phyloP scores from a whole-genome alignment of 768 basidiomycete genomes.

The Pleurotus cornucopiae region DNA sequence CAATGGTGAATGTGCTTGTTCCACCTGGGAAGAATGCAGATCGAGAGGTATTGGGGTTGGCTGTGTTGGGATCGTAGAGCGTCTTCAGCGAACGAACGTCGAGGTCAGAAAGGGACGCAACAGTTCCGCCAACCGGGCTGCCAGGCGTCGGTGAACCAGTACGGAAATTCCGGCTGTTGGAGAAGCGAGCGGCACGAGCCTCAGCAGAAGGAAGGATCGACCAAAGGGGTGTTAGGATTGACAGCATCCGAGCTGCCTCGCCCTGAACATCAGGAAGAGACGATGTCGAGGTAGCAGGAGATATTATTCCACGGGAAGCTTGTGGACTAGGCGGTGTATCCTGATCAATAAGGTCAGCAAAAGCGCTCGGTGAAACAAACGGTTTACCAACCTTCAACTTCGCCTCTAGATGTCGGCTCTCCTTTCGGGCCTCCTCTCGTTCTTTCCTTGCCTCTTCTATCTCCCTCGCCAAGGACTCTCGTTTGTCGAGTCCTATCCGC shows the following conservation, averaged over 20 bases:
- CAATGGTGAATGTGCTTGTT: slow-evolving; percentile 39
- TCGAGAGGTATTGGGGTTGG: slow-evolving; percentile 18
- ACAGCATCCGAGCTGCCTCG: slow-evolving; percentile 53
- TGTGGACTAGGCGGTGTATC: slow-evolving; percentile 11
- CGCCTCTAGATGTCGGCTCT: slow-evolving; percentile 32
- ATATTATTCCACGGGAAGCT: slow-evolving; percentile 9
- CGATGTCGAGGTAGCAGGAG: slow-evolving; percentile 15
- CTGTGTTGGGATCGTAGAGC: slow-evolving; percentile 49
- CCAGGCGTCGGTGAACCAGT: slow-evolving; percentile 41
- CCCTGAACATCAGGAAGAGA: slow-evolving; percentile 16
- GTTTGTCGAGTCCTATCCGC: slow-evolving; percentile 37
- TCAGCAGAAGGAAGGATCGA: slow-evolving; percentile 79
- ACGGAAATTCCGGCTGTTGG: slow-evolving; percentile 42
- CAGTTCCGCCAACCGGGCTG: slow-evolving; percentile 22
- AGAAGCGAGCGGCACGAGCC: slow-evolving; percentile 66
- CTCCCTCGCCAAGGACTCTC: slow-evolving; percentile 43
- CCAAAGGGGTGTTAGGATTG: slow-evolving; percentile 75
- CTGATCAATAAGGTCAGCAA: slow-evolving; percentile 2
- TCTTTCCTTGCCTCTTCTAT: slow-evolving; percentile 51
- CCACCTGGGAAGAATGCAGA: slow-evolving; percentile 12
- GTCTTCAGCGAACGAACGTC: slow-evolving; percentile 84
- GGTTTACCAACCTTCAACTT: slow-evolving; percentile 29
- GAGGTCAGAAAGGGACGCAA: slow-evolving; percentile 69
- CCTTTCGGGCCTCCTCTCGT: slow-evolving; percentile 43
- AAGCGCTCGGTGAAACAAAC: background rate